Conservation (phyloP, 2,329 filamentous ascomycete genomes). For the Alternaria conjuncta region DNA sequence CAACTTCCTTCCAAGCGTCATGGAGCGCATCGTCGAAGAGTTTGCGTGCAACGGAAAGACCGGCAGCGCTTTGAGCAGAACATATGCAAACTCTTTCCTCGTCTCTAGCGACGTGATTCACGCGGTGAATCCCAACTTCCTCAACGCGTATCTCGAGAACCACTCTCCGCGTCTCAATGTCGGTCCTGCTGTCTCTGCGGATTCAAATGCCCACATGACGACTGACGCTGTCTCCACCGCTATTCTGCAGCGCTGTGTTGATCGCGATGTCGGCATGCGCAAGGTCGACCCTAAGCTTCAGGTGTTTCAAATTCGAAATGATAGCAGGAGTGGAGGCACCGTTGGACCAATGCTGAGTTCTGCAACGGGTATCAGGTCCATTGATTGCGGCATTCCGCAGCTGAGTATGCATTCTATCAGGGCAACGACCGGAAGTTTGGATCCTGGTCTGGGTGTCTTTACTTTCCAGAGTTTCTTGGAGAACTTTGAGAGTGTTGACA, state of each 20-base stretch:
- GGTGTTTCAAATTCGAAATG: slow-evolving; percentile 94
- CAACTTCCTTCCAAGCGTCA: slow-evolving; percentile 82
- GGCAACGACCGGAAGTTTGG: slow-evolving; percentile 82
- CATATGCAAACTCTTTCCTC: slow-evolving; percentile 90
- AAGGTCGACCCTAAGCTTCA: slow-evolving; percentile 68
- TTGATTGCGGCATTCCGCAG: slow-evolving; percentile 90
- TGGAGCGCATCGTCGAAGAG: slow-evolving; percentile 81
- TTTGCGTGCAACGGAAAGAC: slow-evolving; percentile 56
- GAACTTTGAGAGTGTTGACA: slow-evolving; percentile 82
- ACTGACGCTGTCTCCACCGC: slow-evolving; percentile 87
- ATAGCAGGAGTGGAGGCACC: slow-evolving; percentile 86
- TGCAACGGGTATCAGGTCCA: slow-evolving; percentile 78
- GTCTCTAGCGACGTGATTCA: slow-evolving; percentile 93
- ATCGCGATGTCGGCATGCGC: slow-evolving; percentile 58
- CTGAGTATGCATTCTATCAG: slow-evolving; percentile 93
- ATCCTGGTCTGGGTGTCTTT: slow-evolving; percentile 86
- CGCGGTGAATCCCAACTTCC: slow-evolving; percentile 93
- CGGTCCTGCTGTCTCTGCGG: slow-evolving; percentile 78
- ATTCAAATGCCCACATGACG: slow-evolving; percentile 95
- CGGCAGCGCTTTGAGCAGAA: slow-evolving; percentile 72
- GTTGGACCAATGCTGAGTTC: slow-evolving; percentile 91
- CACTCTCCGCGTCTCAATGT: slow-evolving; percentile 90
- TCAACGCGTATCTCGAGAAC: slow-evolving; percentile 79
- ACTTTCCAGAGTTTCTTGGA: slow-evolving; percentile 91
- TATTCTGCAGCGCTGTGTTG: slow-evolving; percentile 78